phyloP scores from a whole-genome alignment of 345 rosid genomes.

The Limnanthes douglasii region DNA sequence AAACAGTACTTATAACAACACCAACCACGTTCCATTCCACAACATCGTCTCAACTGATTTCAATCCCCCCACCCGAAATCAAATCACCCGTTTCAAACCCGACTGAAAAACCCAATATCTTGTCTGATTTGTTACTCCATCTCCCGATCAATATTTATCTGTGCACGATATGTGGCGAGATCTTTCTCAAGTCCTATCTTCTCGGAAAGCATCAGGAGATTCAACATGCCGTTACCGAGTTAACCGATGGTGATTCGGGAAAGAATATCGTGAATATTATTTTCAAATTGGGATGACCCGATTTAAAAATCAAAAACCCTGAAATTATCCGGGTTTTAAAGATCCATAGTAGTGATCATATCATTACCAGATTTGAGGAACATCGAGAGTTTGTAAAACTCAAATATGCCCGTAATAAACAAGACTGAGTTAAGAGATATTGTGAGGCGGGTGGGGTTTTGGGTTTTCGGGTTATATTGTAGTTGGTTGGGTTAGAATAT shows the following conservation, averaged over 20 bases:
- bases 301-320: conserved; percentile 20
- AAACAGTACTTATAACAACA: conserved; percentile 13
- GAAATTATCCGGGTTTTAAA: conserved; percentile 51
- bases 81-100: conserved; percentile 9
- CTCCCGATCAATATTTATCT: conserved; percentile 60
- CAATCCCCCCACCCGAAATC: conserved; percentile 23
- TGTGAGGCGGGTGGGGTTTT: too few relatives aligned
- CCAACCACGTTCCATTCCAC: conserved; percentile 51
- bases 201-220: conserved; percentile 65
- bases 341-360: conserved; percentile 72
- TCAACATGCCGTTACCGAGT: conserved; percentile 74
- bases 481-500: too few relatives aligned
- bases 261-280: conserved; percentile 77
- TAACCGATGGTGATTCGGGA: conserved; percentile 61
- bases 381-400: conserved; percentile 75
- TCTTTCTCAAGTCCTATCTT: conserved; percentile 32
- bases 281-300: conserved; percentile 73
- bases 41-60: conserved; percentile 51
- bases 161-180: conserved; percentile 75
- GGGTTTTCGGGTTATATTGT: too few relatives aligned
- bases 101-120: conserved; percentile 14
- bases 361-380: conserved; percentile 71
- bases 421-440: too few relatives aligned
- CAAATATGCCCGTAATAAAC: conserved; percentile 44
- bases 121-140: conserved; percentile 33